phyloP scores from a whole-genome alignment of 106 monocot species.

The Allium fistulosum region DNA sequence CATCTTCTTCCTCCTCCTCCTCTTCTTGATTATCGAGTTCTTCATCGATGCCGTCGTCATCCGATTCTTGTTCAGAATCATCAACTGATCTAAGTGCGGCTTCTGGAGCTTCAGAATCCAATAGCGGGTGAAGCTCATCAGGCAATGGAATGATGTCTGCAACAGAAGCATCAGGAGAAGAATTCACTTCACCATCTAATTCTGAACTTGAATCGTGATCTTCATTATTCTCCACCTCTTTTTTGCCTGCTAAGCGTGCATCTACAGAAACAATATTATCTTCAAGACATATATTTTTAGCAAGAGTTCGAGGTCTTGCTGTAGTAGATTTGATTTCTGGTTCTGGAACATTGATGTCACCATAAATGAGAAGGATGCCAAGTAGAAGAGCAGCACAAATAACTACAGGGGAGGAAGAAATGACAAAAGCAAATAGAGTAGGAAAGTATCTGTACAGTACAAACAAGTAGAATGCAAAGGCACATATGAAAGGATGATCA shows the following conservation, averaged over 20 bases:
- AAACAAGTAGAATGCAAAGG: slow-evolving; percentile 31
- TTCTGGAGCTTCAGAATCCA: slow-evolving; percentile 42
- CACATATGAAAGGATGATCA: slow-evolving; percentile 45
- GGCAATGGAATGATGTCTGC: slow-evolving; percentile 67
- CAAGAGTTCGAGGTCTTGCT: neutral
- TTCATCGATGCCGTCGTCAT: slow-evolving; percentile 29
- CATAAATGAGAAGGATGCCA: slow-evolving; percentile 55
- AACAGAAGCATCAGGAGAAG: slow-evolving; percentile 60
- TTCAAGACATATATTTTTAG: neutral
- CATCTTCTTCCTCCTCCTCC: slow-evolving; percentile 33
- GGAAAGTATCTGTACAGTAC: slow-evolving; percentile 46
- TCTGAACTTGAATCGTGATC: slow-evolving; percentile 34
- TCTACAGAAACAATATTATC: neutral
- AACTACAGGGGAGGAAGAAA: slow-evolving; percentile 47
- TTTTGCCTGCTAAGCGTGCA: neutral
- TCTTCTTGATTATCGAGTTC: slow-evolving; percentile 34
- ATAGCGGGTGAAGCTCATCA: slow-evolving; percentile 76
- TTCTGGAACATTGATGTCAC: slow-evolving; percentile 45
- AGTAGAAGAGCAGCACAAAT: slow-evolving; percentile 66
- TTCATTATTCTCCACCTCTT: slow-evolving; percentile 11
- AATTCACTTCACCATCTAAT: slow-evolving; percentile 50
- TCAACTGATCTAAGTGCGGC: slow-evolving; percentile 20
- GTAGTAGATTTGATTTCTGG: slow-evolving; percentile 9
- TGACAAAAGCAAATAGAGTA: slow-evolving; percentile 40
- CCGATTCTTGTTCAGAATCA: slow-evolving; percentile 15